These are phyloP conservation scores for Arachnopeziza araneosa DNA, from an alignment of 2,329 filamentous ascomycete genomes.

Conservation along the genomic window DNA sequence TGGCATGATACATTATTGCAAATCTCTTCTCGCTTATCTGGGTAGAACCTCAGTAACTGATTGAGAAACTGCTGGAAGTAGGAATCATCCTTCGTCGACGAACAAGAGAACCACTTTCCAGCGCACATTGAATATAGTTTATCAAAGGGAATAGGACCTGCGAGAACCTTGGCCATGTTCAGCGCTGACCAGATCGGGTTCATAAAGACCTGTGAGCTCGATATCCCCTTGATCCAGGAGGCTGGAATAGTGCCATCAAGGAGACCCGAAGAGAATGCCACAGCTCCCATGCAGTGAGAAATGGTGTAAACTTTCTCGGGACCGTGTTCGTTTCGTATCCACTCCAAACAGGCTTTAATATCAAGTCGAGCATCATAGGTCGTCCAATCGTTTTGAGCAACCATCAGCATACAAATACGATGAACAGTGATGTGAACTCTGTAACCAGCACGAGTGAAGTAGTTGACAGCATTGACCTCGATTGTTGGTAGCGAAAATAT, in stretches of 20 bases:
- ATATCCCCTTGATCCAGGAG: constrained; percentile 52
- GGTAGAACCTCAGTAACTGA: constrained; percentile 53
- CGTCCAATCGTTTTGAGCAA: constrained; percentile 48
- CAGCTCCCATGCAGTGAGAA: constrained; percentile 59
- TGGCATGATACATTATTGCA: constrained; percentile 60
- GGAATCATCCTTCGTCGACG: constrained; percentile 40
- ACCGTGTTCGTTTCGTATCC: constrained; percentile 39
- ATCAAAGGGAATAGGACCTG: constrained; percentile 43
- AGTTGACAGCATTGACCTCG: constrained; percentile 57
- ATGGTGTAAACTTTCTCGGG: constrained; percentile 48
- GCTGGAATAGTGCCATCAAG: constrained; percentile 55
- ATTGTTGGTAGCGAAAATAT: constrained; percentile 60
- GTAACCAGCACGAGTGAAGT: constrained; percentile 56
- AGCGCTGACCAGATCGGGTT: constrained; percentile 51
- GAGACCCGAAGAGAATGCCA: constrained; percentile 52
- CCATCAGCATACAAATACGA: constrained; percentile 49
- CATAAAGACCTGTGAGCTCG: constrained; percentile 57
- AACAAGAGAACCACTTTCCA: constrained; percentile 52
- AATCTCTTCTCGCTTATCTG: constrained; percentile 47
- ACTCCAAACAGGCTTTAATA: constrained; percentile 48
- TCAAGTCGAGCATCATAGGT: constrained; percentile 56
- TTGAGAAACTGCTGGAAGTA: constrained; percentile 47
- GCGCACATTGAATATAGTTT: constrained; percentile 41
- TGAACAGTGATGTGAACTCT: constrained; percentile 52
- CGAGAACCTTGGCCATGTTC: constrained; percentile 51